A percentile compares a stretch with the other conserved stretches of the same genome.
Conservation (phyloP, 2,329 filamentous ascomycete genomes). For the Aspergillus novofumigatus region DNA sequence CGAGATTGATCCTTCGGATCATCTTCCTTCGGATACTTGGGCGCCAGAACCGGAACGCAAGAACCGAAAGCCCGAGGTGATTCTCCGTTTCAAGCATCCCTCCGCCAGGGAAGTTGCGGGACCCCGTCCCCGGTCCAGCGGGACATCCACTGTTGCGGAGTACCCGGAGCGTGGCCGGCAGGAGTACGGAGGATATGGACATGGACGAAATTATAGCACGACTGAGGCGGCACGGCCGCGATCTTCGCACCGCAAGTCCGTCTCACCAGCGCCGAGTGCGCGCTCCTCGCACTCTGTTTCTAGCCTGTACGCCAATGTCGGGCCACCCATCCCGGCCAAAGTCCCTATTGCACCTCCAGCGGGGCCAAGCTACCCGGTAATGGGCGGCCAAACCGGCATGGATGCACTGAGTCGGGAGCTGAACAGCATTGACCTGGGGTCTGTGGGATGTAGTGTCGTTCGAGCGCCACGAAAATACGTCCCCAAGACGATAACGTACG, state of each 20-base stretch:
- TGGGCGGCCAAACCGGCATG: conserved; percentile 30
- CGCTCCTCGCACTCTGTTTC: conserved; percentile 17
- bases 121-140: conserved; percentile 13
- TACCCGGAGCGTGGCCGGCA: conserved; percentile 17
- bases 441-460: conserved; percentile 27
- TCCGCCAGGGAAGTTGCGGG: conserved; percentile 24
- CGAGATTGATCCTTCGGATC: conserved; percentile 63
- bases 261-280: conserved; percentile 26
- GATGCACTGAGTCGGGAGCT: conserved; percentile 57
- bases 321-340: conserved; percentile 42
- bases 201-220: conserved; percentile 20
- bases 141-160: conserved; percentile 16
- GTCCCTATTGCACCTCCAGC: conserved; percentile 34
- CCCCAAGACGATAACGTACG: conserved; percentile 23
- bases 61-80: conserved; percentile 45
- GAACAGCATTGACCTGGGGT: conserved; percentile 48
- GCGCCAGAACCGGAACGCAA: conserved; percentile 63
- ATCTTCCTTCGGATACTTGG: conserved; percentile 62
- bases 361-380: conserved; percentile 26
- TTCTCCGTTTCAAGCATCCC: conserved; percentile 44
- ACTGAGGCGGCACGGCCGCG: conserved; percentile 21
- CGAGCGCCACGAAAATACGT: conserved; percentile 31
- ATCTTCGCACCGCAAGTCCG: conserved; percentile 24
- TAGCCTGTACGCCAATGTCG: conserved; percentile 29
- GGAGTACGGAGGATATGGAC: conserved; percentile 15